Percentiles rank a stretch among this genome's conserved stretches.
Evolutionary conservation across 1,284 basidiomycete species (phyloP).

Genomic region (Hymenochaete sp.): DNA sequence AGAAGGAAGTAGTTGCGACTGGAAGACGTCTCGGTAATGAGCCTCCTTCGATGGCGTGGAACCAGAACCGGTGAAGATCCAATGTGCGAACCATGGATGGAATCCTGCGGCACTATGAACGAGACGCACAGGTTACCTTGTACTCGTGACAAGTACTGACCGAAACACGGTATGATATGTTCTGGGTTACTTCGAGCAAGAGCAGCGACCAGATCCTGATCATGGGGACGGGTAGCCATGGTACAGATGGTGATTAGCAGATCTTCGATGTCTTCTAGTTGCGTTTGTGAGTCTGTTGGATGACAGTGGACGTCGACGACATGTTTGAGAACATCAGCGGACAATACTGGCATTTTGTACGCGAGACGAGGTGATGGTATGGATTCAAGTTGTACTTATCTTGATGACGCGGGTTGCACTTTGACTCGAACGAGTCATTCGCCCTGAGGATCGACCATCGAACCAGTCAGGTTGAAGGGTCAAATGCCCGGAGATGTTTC

Average conservation of each 20-base stretch:
- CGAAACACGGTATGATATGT: conserved; percentile 70
- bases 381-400: no score
- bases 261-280: conserved; percentile 36
- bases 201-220: conserved; percentile 56
- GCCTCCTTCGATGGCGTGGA: conserved; percentile 39
- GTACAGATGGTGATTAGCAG: conserved; percentile 61
- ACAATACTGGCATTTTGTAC: conserved; percentile 18
- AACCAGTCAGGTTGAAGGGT: no score
- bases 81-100: conserved; percentile 79
- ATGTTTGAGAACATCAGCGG: conserved; percentile 44
- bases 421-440: no score
- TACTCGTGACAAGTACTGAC: conserved; percentile 32
- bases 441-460: no score
- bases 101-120: conserved; percentile 41
- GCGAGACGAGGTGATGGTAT: no score
- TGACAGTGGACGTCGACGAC: conserved; percentile 76
- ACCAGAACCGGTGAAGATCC: conserved; percentile 41
- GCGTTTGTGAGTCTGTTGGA: conserved; percentile 58
- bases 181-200: conserved; percentile 50
- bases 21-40: conserved; percentile 62
- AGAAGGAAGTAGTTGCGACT: conserved; percentile 19
- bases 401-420: no score
- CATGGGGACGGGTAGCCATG: conserved; percentile 57
- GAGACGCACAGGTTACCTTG: conserved; percentile 1
- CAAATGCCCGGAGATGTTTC: no score